Evolutionary conservation across 441 rosid species (phyloP), one percentile per base, ranked within the genome.

Genomic region (Codiaeum variegatum): DNA sequence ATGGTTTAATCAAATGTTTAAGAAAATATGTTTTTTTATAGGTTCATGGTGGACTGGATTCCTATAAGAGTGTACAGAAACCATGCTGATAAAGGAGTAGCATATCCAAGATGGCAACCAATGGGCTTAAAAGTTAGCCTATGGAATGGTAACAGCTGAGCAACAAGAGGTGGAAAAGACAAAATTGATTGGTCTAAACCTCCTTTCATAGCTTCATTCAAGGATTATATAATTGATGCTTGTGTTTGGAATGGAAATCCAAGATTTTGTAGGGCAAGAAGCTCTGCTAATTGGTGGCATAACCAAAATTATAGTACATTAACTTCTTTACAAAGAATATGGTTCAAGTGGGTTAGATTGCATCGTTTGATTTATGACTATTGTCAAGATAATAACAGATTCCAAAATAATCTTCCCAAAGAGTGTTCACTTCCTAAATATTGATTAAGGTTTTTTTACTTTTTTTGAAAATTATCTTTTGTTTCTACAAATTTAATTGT

Each of bases 111-210:
- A 76, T 79, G 84, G 86, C 90, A 90, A 34, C 94, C 97, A 5
- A 90, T 91, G 96, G 77, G 85, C 72, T 66, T 90, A 66, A 83
- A 84, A 58, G 71, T 65, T 32, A 90, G 86, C 86, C 80, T 93
- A 77, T 93, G 96, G 96, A 85, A 91, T 15, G 98, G 98, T 13
- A 94, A 88, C 62, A 84, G 81, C 75, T 93, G 97, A 97, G 97
- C 96, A 18, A 91, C 98, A 42, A 80, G 87, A 0, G 98, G 96
- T 26, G 97, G 97, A 11, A 82, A 60, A 26, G 96, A 88, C 74
- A 93, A 88, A 74, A 77, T 90, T 16, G 87, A 91, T 47, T 91
- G 97, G 98, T 87, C 91, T 29, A 85, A 85, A 71, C 84, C 83
- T 60, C 97, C 98, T 0, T 91, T 93, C 60, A 75, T 86, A 66